Percentiles rank a stretch among this genome's conserved stretches.
Conservation (phyloP, 148 eudicot genomes). For the Arbutus unedo region DNA sequence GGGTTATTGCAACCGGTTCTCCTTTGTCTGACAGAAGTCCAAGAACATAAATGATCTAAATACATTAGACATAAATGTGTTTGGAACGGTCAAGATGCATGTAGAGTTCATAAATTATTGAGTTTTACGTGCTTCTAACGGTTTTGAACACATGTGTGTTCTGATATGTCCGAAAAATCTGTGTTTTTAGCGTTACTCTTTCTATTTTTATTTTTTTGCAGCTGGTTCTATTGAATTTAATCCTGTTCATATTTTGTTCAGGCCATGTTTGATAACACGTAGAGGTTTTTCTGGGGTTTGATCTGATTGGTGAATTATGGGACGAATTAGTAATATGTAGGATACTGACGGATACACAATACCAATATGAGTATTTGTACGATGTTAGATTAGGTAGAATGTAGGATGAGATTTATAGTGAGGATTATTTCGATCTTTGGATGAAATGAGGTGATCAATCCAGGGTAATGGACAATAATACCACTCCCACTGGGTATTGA, state of each 20-base stretch:
- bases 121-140: no score
- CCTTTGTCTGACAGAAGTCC: no score
- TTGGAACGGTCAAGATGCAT: no score
- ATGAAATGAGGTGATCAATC: not conserved
- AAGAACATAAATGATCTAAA: no score
- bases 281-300: not conserved
- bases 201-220: not conserved
- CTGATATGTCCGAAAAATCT: no score
- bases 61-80: no score
- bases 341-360: not conserved
- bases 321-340: not conserved
- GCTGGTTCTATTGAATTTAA: not conserved
- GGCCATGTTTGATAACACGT: not conserved
- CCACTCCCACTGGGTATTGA: not conserved
- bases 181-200: not conserved
- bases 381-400: not conserved
- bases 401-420: no score
- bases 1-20: no score
- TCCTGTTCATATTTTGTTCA: not conserved
- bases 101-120: no score
- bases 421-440: not conserved
- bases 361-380: not conserved
- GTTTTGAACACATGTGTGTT: no score
- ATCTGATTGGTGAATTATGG: not conserved
- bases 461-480: not conserved